Evolutionary conservation across 371 early-diverging fungal genomes (phyloP), one percentile per base, ranked within the genome.

Genomic region (Parasitella parasitica): DNA sequence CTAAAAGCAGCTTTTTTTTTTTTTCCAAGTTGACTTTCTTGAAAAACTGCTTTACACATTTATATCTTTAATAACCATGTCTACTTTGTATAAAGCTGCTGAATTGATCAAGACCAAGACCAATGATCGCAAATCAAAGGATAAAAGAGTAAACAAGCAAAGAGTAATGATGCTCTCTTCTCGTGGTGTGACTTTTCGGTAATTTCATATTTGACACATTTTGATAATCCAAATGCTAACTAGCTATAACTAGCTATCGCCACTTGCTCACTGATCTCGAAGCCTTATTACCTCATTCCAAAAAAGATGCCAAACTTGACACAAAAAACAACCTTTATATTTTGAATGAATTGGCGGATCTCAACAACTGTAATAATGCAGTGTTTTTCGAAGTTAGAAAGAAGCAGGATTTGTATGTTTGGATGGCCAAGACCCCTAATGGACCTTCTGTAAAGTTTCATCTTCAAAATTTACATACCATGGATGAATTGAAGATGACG

Each of bases 401-500:
- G 74, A 87, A 93, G 70, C 86, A 89, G 66, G 97, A 98, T 77
- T 73, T 97, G 61, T 98, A 95, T 80, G 67, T 97, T 86, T 97
- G 97, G 99, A 84, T 96, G 66, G 81, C 93, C 37, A 94, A 94
- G 75, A 93, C 96, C 1, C 97, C 97, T 27, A 94, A 93, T 55
- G 98, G 99, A 6, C 99, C 99, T 24, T 91, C 91, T 57, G 90
- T 91, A 53, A 96, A 96, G 78, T 96, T 98, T 75, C 91, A 91
- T 51, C 94, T 97, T 63, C 94, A 93, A 72, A 96, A 96, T 72
- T 87, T 98, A 54, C 99, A 98, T 73, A 98, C 99, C 15, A 94
- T 97, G 96, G 95, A 97, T 67, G 99, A 98, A 75, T 85, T 98
- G 38, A 91, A 93, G 67, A 89, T 97, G 92, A 96, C 94, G 1